Conservation (phyloP, 2,329 filamentous ascomycete genomes). For the Verticillium nonalfalfae region DNA sequence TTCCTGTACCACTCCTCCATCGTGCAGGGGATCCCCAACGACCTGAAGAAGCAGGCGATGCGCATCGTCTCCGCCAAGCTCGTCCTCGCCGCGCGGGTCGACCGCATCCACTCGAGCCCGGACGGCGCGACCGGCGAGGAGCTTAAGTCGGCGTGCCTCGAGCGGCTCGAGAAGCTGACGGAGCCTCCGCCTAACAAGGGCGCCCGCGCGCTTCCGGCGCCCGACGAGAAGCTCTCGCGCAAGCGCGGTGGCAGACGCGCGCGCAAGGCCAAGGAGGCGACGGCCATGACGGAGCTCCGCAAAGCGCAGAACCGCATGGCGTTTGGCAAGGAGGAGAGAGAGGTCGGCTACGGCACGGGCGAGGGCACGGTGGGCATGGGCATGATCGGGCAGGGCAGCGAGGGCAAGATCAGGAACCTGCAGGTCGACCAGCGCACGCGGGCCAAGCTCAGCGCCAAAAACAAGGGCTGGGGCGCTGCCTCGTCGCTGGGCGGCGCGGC, state of each 20-base stretch:
- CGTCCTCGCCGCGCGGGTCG: slow-evolving; percentile 85
- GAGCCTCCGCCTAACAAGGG: slow-evolving; percentile 89
- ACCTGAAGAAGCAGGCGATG: slow-evolving; percentile 89
- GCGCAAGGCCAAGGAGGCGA: slow-evolving; percentile 91
- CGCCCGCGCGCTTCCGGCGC: slow-evolving; percentile 76
- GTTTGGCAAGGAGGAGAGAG: slow-evolving; percentile 91
- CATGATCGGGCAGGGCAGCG: slow-evolving; percentile 87
- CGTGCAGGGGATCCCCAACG: slow-evolving; percentile 71
- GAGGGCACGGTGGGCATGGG: slow-evolving; percentile 83
- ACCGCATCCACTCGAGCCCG: slow-evolving; percentile 73
- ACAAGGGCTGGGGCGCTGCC: slow-evolving; percentile 85
- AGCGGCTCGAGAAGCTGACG: slow-evolving; percentile 85
- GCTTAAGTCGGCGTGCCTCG: slow-evolving; percentile 74
- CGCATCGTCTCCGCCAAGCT: slow-evolving; percentile 91
- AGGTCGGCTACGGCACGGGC: slow-evolving; percentile 83
- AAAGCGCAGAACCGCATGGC: slow-evolving; percentile 96
- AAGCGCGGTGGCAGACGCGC: slow-evolving; percentile 89
- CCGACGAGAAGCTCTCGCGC: slow-evolving; percentile 88
- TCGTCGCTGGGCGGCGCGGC: slow-evolving; percentile 60
- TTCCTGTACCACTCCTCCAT: slow-evolving; percentile 91
- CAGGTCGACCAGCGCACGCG: slow-evolving; percentile 92
- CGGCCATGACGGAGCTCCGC: slow-evolving; percentile 91
- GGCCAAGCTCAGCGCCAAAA: slow-evolving; percentile 90
- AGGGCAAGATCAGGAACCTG: slow-evolving; percentile 79
- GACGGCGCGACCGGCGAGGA: slow-evolving; percentile 80